Conservation (phyloP, 441 rosid species). For the Jatropha podagrica region DNA sequence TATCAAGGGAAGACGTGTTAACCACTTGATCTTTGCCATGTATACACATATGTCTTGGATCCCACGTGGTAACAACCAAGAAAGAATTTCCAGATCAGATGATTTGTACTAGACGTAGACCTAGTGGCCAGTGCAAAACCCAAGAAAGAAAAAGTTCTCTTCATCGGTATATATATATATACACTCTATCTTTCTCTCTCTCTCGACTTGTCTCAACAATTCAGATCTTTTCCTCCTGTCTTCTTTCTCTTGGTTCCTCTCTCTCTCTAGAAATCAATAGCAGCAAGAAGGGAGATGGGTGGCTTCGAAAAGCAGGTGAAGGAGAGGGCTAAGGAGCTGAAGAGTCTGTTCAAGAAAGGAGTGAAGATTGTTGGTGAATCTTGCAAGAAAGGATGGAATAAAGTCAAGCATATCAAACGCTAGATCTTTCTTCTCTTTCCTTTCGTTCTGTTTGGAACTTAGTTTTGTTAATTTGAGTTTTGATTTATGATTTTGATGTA, state of each 20-base stretch:
- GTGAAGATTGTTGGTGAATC: conserved; percentile 70
- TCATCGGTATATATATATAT: no score
- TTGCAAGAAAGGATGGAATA: conserved; percentile 89
- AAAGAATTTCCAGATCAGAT: background rate
- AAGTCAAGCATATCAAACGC: conserved; percentile 71
- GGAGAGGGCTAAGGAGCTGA: conserved; percentile 66
- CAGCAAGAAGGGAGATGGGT: conserved; percentile 30
- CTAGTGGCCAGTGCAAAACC: background rate
- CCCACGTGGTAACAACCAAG: conserved; percentile 22
- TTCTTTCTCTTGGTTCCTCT: background rate
- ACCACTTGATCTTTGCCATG: conserved; percentile 34
- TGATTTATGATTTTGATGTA: background rate
- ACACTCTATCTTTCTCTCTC: no score
- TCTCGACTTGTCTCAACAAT: no score
- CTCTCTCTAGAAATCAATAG: background rate
- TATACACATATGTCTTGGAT: conserved; percentile 38
- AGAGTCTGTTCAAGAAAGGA: conserved; percentile 58
- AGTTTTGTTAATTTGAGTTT: background rate
- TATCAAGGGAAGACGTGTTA: background rate
- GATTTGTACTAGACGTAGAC: background rate
- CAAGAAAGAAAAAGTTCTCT: no score
- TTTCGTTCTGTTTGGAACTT: background rate
- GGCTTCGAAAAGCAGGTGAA: conserved; percentile 81
- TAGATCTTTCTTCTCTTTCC: conserved; percentile 20
- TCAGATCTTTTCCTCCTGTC: background rate